Percentiles rank a stretch among this genome's conserved stretches.
phyloP scores from a whole-genome alignment of 495 filamentous ascomycete genomes.

The Annulohypoxylon stygium region DNA sequence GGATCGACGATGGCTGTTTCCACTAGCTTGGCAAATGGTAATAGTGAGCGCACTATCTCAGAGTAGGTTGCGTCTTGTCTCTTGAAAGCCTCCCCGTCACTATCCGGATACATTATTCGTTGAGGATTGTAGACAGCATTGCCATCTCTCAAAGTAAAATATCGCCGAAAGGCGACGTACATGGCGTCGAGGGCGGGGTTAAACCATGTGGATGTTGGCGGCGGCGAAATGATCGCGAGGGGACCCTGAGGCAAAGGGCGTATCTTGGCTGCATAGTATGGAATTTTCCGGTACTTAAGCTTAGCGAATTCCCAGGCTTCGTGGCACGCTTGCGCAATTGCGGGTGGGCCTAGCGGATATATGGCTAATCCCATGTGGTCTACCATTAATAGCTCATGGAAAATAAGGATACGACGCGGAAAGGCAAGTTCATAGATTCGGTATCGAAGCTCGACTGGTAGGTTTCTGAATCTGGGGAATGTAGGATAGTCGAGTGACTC shows the following conservation, averaged over 20 bases:
- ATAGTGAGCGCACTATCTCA: background rate
- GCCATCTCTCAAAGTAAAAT: background rate
- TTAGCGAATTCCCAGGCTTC: slow-evolving; percentile 3
- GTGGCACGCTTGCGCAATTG: background rate
- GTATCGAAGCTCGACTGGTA: slow-evolving; percentile 10
- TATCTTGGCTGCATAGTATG: slow-evolving; percentile 3
- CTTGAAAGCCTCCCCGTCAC: background rate
- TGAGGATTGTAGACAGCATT: background rate
- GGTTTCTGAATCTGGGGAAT: background rate
- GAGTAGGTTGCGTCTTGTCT: background rate
- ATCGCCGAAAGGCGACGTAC: background rate
- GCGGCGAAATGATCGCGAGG: background rate
- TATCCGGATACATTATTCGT: background rate
- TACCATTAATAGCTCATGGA: background rate
- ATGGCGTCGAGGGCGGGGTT: slow-evolving; percentile 8
- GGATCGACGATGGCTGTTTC: background rate
- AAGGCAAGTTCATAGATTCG: slow-evolving; percentile 1
- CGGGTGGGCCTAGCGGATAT: slow-evolving; percentile 1
- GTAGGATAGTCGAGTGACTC: background rate
- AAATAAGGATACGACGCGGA: slow-evolving; percentile 4
- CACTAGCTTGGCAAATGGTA: background rate
- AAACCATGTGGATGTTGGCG: slow-evolving; percentile 4
- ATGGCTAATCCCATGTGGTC: background rate
- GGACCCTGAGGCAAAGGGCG: background rate
- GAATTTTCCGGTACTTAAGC: background rate